Evolutionary conservation across 1,139 yeast genomes (phyloP).

Genomic region (Debaryomycetaceae sp.): DNA sequence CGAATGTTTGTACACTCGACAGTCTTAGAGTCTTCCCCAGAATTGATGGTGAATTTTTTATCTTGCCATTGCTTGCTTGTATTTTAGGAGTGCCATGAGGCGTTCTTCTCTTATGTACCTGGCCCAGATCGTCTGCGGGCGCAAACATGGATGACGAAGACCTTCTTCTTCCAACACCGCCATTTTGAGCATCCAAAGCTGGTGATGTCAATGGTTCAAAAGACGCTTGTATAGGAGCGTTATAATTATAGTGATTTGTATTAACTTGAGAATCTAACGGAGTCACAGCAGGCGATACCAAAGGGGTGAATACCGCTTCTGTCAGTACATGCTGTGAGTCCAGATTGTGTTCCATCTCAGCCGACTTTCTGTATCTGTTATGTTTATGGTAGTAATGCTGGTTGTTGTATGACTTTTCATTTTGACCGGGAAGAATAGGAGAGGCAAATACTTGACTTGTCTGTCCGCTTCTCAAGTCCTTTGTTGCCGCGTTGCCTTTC

Average conservation of each 20-base stretch:
- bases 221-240: conserved; percentile 30
- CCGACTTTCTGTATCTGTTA: conserved; percentile 8
- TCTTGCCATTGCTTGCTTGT: conserved; percentile 20
- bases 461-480: conserved; percentile 4
- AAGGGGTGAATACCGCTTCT: conserved; percentile 63
- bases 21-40: conserved; percentile 12
- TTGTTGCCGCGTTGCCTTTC: conserved; percentile 18
- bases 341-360: not conserved
- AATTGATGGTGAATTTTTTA: conserved; percentile 20
- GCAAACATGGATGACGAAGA: conserved; percentile 35
- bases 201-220: conserved; percentile 62
- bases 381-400: conserved; percentile 43
- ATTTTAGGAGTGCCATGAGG: conserved; percentile 50
- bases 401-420: conserved; percentile 40
- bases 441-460: conserved; percentile 22
- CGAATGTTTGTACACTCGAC: conserved; percentile 20
- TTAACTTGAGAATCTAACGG: conserved; percentile 49
- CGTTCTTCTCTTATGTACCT: conserved; percentile 34
- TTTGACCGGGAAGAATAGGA: conserved; percentile 45
- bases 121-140: conserved; percentile 21
- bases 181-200: conserved; percentile 50
- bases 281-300: conserved; percentile 72
- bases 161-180: conserved; percentile 26
- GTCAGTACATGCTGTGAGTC: conserved; percentile 35
- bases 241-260: conserved; percentile 12